Conservation (phyloP, 23 red algal species). For the Chondrus crispus region DNA sequence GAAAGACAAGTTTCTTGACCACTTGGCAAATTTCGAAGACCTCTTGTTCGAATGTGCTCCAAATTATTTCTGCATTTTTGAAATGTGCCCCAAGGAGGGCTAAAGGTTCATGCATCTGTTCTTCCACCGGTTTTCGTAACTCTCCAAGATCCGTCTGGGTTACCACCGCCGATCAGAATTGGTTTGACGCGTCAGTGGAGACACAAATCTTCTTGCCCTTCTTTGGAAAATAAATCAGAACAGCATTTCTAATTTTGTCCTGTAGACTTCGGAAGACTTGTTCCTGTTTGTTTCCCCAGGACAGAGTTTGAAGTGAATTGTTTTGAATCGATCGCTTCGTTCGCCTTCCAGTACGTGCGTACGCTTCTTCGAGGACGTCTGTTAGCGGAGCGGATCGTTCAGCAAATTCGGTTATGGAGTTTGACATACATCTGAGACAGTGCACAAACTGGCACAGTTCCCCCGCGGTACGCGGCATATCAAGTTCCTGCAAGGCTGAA, state of each 20-base stretch:
- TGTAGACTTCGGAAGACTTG: neutral
- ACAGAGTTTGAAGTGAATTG: no score
- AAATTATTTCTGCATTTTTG: neutral
- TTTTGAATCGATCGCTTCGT: no score
- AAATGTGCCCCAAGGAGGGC: neutral
- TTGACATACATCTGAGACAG: neutral
- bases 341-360: neutral
- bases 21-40: neutral
- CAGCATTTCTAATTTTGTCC: neutral
- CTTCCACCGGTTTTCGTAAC: neutral
- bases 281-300: neutral
- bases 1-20: neutral
- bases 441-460: neutral
- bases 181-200: neutral
- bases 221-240: neutral
- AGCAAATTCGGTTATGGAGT: neutral
- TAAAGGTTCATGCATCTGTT: neutral
- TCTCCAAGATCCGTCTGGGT: neutral
- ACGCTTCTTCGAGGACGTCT: neutral
- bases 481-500: no score
- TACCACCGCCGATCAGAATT: neutral
- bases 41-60: neutral
- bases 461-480: neutral
- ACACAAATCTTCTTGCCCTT: neutral
- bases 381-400: neutral